Conservation (phyloP, 1,284 basidiomycete species). For the Sanghuangporus baumii region DNA sequence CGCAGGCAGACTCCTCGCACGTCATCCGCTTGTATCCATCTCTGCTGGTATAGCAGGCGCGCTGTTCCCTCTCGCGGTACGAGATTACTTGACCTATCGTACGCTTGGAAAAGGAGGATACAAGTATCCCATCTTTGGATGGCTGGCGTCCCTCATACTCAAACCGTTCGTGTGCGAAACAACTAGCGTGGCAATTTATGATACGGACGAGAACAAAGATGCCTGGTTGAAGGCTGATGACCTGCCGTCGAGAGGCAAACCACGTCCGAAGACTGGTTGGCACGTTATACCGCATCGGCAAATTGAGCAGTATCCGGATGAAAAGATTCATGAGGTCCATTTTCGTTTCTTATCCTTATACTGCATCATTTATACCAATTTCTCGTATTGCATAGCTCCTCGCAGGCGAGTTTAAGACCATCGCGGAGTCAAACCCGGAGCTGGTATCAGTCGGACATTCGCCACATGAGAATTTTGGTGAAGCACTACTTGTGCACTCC, state of each 20-base stretch:
- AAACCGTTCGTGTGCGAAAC: constrained; percentile 23
- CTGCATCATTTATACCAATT: background rate
- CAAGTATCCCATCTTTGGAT: constrained; percentile 23
- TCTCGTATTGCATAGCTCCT: background rate
- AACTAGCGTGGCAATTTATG: constrained; percentile 21
- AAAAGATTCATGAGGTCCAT: constrained; percentile 19
- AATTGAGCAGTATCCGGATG: constrained; percentile 17
- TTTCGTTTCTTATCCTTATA: background rate
- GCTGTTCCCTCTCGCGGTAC: constrained; percentile 3
- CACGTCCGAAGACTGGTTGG: constrained; percentile 22
- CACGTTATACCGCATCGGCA: constrained; percentile 26
- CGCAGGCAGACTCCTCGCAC: background rate
- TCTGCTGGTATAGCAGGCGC: background rate
- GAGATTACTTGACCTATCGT: constrained; percentile 22
- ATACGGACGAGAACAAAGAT: constrained; percentile 20
- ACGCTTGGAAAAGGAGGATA: constrained; percentile 22
- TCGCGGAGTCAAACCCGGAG: constrained; percentile 18
- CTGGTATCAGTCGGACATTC: constrained; percentile 19
- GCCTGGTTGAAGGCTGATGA: constrained; percentile 18
- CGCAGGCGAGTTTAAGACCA: background rate
- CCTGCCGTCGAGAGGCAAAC: constrained; percentile 18
- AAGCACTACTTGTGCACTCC: constrained; percentile 19
- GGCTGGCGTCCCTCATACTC: constrained; percentile 20
- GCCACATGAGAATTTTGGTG: constrained; percentile 20
- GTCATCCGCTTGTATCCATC: background rate